Percentiles rank a stretch among this genome's conserved stretches.
These are phyloP conservation scores for Citrullus colocynthis DNA, from an alignment of 306 rosid genomes.

Conservation along the genomic window DNA sequence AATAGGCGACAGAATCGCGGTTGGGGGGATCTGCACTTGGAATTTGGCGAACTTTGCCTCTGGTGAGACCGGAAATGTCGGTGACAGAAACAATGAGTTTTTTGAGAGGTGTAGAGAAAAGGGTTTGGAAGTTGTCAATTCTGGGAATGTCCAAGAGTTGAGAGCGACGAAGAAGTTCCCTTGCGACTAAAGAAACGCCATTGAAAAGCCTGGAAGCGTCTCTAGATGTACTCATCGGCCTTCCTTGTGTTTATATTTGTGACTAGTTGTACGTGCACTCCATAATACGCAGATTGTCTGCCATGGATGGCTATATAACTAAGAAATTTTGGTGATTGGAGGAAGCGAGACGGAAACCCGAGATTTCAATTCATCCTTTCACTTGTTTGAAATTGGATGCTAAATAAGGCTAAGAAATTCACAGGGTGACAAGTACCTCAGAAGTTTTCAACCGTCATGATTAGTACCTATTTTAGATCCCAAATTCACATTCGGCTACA, in stretches of 20 bases:
- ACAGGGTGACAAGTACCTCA: too few species aligned
- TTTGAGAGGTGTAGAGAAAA: conserved; percentile 20
- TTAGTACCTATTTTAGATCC: too few species aligned
- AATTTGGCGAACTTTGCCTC: conserved; percentile 42
- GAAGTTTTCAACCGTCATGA: too few species aligned
- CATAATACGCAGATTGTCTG: too few species aligned
- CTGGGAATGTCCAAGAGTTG: conserved; percentile 21
- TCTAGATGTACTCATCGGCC: conserved; percentile 18
- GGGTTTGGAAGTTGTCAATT: conserved; percentile 28
- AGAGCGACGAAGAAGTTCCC: conserved; percentile 41
- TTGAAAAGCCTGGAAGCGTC: conserved; percentile 38
- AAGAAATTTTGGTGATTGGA: too few species aligned
- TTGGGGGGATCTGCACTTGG: conserved; percentile 12
- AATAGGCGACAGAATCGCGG: conserved; percentile 37
- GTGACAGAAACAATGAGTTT: conserved; percentile 51
- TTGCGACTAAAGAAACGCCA: conserved; percentile 61
- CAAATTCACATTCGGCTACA: too few species aligned
- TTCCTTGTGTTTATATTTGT: not conserved
- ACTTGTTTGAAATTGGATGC: too few species aligned
- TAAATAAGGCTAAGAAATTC: too few species aligned
- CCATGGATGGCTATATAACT: too few species aligned
- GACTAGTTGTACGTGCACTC: too few species aligned
- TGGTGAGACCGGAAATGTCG: conserved; percentile 65
- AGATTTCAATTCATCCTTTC: too few species aligned
- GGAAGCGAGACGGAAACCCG: too few species aligned